Percentiles rank a stretch among this genome's conserved stretches.
phyloP scores from a whole-genome alignment of 805 yeast genomes.

The Lipomyces orientalis region DNA sequence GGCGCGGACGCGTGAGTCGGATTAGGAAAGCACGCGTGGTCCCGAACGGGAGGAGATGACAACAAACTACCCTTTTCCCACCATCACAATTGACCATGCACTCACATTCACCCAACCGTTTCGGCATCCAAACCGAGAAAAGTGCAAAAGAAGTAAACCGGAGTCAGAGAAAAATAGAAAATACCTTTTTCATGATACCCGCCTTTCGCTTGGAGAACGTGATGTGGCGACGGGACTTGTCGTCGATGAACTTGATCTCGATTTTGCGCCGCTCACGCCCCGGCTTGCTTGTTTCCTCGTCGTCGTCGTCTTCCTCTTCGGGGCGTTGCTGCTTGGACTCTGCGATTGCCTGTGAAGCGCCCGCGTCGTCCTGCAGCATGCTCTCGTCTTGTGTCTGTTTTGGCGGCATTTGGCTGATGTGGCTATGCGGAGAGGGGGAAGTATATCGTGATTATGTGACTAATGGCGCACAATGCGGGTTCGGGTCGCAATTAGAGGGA shows the following conservation, averaged over 20 bases:
- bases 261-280: constrained; percentile 80
- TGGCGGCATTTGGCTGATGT: not conserved
- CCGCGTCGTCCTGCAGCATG: constrained; percentile 22
- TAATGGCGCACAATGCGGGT: not conserved
- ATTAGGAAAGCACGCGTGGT: constrained; percentile 28
- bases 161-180: constrained; percentile 4
- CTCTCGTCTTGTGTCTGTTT: constrained; percentile 18
- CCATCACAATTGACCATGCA: not conserved
- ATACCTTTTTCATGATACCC: constrained; percentile 90
- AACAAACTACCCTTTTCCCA: constrained; percentile 1
- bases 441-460: not conserved
- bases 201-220: constrained; percentile 98
- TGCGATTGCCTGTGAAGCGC: constrained; percentile 19
- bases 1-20: constrained; percentile 19
- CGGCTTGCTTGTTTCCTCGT: constrained; percentile 50
- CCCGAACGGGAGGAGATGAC: constrained; percentile 18
- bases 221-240: constrained; percentile 96
- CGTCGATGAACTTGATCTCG: constrained; percentile 96
- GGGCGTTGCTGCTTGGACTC: constrained; percentile 27
- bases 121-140: not conserved
- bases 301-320: constrained; percentile 56
- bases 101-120: not conserved
- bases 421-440: not conserved
- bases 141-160: constrained; percentile 7
- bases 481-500: not conserved